Percentiles rank a stretch among this genome's conserved stretches.
phyloP scores from a whole-genome alignment of 495 filamentous ascomycete species.

The Neurospora tetraspora region DNA sequence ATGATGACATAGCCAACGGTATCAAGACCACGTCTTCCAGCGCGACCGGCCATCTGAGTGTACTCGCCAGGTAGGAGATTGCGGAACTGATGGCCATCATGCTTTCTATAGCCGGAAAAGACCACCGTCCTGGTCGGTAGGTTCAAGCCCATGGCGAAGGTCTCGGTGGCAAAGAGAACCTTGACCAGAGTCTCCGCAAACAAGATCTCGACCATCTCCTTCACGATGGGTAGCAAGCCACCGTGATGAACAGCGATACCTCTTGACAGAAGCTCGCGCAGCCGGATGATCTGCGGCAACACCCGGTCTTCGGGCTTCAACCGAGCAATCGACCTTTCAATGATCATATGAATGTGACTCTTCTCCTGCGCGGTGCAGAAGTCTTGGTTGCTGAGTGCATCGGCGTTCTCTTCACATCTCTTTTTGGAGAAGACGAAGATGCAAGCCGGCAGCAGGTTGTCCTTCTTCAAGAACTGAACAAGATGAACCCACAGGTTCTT shows the following conservation, averaged over 20 bases:
- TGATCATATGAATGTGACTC: conserved; percentile 93
- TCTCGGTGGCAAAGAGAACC: conserved; percentile 94
- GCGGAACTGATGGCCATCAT: conserved; percentile 83
- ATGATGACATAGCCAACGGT: conserved; percentile 90
- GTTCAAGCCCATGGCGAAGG: conserved; percentile 97
- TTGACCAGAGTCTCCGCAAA: conserved; percentile 94
- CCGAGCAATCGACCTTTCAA: conserved; percentile 89
- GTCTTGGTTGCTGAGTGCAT: conserved; percentile 88
- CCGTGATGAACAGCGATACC: conserved; percentile 97
- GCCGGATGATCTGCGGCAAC: conserved; percentile 79
- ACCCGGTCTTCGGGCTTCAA: conserved; percentile 82
- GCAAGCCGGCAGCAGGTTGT: conserved; percentile 78
- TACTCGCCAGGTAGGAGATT: conserved; percentile 93
- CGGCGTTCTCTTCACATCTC: conserved; percentile 91
- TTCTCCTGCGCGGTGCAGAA: conserved; percentile 88
- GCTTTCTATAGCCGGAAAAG: conserved; percentile 94
- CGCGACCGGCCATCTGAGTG: conserved; percentile 96
- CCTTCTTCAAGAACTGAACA: conserved; percentile 80
- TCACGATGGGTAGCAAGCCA: conserved; percentile 89
- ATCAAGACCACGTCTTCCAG: conserved; percentile 86
- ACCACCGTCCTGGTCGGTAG: conserved; percentile 92
- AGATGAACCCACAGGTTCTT: conserved; percentile 95
- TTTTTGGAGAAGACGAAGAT: conserved; percentile 99
- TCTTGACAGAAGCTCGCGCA: conserved; percentile 75
- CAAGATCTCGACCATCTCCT: conserved; percentile 94